Evolutionary conservation across 306 rosid species (phyloP), one percentile per base, ranked within the genome.

Genomic region (Mimosa bimucronata): DNA sequence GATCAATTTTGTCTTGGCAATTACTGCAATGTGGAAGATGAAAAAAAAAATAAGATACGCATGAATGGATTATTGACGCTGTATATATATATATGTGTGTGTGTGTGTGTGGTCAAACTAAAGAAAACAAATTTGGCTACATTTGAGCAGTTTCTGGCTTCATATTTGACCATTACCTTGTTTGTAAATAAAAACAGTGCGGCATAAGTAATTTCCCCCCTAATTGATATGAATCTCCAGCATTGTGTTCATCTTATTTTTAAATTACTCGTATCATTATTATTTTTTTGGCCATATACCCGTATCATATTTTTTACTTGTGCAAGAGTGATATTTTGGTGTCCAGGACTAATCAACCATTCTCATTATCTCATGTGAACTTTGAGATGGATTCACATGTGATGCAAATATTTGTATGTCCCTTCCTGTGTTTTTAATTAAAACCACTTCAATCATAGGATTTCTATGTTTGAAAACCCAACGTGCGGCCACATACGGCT

Each of bases 261-360:
- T 23, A 2, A 21, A 21, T 58, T 3, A 0, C 38, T 34, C 38
- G 38, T 6, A 0, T 34, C 5, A 34, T 34, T 34, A 34, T 34
- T 34, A 34, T 34, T 0, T 2, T 34, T 34, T 34, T 0, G 2
- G 37, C 5, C 38, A 34, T 34, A 34, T 34, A 34, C 38, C 5
- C 2, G 38, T 34, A 58, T 53, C 0, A 58, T 25, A 2, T 58
- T 25, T 58, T 19, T n/a, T 53, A 8, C 29, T 23, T 0, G 15
- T 9, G 64, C 64, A 21, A 57, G 29, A 55, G 64, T 57, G 25
- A 2, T 4, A 19, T 57, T 52, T 52, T 57, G 16, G 19, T 62
- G 41, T 41, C 69, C 13, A 14, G 72, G 40, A 77, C 30, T 18
- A 66, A 45, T 74, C n/a, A 66, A 74, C 21, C 38, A 83, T 45